Evolutionary conservation across 2,329 filamentous ascomycete genomes (phyloP).

Genomic region (Hirsutella rhossiliensis): DNA sequence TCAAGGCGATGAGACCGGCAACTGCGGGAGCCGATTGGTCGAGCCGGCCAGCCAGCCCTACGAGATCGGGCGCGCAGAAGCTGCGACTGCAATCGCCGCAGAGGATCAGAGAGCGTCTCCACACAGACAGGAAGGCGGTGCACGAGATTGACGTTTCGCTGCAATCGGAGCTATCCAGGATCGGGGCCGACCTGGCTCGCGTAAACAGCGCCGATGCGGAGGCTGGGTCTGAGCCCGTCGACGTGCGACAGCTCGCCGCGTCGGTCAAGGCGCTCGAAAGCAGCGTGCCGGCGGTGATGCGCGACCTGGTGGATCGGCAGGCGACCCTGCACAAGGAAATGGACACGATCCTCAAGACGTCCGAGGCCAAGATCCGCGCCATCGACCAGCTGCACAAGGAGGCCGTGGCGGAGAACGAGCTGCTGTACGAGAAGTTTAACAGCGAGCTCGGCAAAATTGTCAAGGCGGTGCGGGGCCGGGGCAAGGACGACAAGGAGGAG

Average conservation of each 20-base stretch:
- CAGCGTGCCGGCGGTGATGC: slow-evolving; percentile 46
- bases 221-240: slow-evolving; percentile 16
- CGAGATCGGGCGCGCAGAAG: slow-evolving; percentile 29
- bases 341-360: slow-evolving; percentile 57
- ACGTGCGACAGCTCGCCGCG: slow-evolving; percentile 37
- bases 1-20: slow-evolving; percentile 26
- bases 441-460: slow-evolving; percentile 77
- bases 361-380: slow-evolving; percentile 66
- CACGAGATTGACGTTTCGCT: slow-evolving; percentile 58
- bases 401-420: slow-evolving; percentile 79
- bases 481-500: slow-evolving; percentile 69
- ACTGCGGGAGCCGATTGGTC: slow-evolving; percentile 13
- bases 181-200: slow-evolving; percentile 66
- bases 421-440: slow-evolving; percentile 86
- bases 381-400: slow-evolving; percentile 86
- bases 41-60: slow-evolving; percentile 12
- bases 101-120: slow-evolving; percentile 73
- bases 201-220: slow-evolving; percentile 26
- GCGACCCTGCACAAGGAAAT: slow-evolving; percentile 57
- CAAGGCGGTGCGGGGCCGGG: slow-evolving; percentile 58
- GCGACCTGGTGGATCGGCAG: slow-evolving; percentile 49
- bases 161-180: slow-evolving; percentile 64
- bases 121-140: slow-evolving; percentile 66
- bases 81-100: slow-evolving; percentile 59
- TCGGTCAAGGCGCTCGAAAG: slow-evolving; percentile 57